A percentile compares a stretch with the other conserved stretches of the same genome.
Conservation (phyloP, 2,329 filamentous ascomycete genomes). For the Hysterium pulicare region DNA sequence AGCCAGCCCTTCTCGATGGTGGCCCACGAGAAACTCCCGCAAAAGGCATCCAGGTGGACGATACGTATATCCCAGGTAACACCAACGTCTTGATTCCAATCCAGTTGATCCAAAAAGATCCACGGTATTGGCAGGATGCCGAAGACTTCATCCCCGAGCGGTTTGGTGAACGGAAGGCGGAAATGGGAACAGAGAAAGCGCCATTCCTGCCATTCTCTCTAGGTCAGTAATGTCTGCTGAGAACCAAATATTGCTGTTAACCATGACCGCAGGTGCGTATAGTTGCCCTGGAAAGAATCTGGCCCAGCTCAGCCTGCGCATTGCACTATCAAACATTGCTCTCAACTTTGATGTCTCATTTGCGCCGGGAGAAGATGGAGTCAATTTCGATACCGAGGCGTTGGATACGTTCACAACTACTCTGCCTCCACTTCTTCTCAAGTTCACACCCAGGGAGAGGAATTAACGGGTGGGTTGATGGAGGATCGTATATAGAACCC, state of each 20-base stretch:
- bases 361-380: constrained; percentile 8
- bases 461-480: too few species aligned
- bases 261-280: too few species aligned
- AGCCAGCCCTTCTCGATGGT: constrained; percentile 34
- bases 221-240: too few species aligned
- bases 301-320: constrained; percentile 19
- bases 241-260: too few species aligned
- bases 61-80: neutral
- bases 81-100: neutral
- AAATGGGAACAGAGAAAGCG: neutral
- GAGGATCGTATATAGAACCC: too few species aligned
- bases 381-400: constrained; percentile 17
- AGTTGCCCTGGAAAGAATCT: constrained; percentile 1
- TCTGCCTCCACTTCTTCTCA: constrained; percentile 25
- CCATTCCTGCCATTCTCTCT: neutral
- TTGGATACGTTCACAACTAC: constrained; percentile 21
- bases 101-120: neutral
- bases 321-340: constrained; percentile 2
- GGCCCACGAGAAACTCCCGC: constrained; percentile 27
- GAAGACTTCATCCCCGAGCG: constrained; percentile 2
- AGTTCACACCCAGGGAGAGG: constrained; percentile 15
- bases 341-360: constrained; percentile 6
- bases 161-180: neutral
- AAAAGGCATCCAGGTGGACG: constrained; percentile 15
- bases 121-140: neutral